Evolutionary conservation across 2,329 filamentous ascomycete species (phyloP).

Genomic region (Emydomyces testavorans): DNA sequence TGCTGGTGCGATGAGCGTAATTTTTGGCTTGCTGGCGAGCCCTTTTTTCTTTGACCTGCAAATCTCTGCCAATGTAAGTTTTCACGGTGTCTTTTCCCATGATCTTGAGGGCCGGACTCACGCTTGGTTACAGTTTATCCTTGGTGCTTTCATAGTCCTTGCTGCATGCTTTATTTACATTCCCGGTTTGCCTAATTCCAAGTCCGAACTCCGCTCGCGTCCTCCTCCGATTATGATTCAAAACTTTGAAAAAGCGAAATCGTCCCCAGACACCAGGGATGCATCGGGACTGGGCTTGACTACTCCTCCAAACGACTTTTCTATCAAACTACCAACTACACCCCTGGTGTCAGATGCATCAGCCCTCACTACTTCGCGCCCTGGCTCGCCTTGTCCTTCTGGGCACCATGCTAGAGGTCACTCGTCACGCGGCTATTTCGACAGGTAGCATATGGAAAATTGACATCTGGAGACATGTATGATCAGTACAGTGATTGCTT

Average conservation of each 20-base stretch:
- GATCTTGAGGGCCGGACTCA: slow-evolving; percentile 8
- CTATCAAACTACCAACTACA: slow-evolving; percentile 36
- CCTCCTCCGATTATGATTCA: slow-evolving; percentile 47
- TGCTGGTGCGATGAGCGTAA: slow-evolving; percentile 81
- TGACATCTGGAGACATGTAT: not conserved
- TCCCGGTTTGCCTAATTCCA: slow-evolving; percentile 8
- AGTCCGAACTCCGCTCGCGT: slow-evolving; percentile 41
- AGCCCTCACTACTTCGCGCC: slow-evolving; percentile 43
- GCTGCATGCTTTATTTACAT: slow-evolving; percentile 71
- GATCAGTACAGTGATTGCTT: not conserved
- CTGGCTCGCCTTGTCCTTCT: slow-evolving; percentile 35
- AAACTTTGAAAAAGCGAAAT: slow-evolving; percentile 55
- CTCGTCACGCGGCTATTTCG: slow-evolving; percentile 31
- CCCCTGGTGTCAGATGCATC: slow-evolving; percentile 38
- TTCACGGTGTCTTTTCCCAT: slow-evolving; percentile 6
- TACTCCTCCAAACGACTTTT: slow-evolving; percentile 37
- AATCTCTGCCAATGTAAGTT: slow-evolving; percentile 58
- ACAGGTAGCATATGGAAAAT: slow-evolving; percentile 19
- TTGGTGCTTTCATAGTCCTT: slow-evolving; percentile 69
- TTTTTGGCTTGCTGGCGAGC: slow-evolving; percentile 75
- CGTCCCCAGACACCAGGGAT: slow-evolving; percentile 41
- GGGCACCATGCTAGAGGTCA: slow-evolving; percentile 34
- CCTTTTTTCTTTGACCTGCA: slow-evolving; percentile 74
- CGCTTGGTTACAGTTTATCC: slow-evolving; percentile 52
- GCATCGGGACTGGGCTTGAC: slow-evolving; percentile 19